phyloP scores from a whole-genome alignment of 108 stramenopile species.

The Stephanodiscus minutulus region DNA sequence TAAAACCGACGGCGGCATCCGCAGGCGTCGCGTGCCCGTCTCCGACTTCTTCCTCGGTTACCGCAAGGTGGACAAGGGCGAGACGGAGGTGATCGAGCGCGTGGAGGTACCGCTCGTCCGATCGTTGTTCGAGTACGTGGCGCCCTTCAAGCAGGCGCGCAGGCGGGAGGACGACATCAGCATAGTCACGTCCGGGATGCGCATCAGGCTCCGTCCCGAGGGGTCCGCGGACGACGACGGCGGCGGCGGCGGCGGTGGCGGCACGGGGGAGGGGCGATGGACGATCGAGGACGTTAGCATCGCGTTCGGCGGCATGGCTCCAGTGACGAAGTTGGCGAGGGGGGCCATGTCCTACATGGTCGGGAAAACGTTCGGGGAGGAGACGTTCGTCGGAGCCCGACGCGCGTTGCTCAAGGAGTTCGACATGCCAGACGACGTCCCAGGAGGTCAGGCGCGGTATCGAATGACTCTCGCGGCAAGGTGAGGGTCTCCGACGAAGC shows the following conservation, averaged over 20 bases:
- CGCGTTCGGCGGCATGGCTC: slow-evolving; percentile 95
- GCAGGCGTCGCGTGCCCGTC: slow-evolving; percentile 65
- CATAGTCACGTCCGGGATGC: slow-evolving; percentile 93
- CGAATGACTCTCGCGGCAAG: slow-evolving; percentile 85
- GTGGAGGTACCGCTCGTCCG: slow-evolving; percentile 77
- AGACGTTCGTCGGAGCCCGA: slow-evolving; percentile 66
- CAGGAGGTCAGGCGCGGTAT: slow-evolving; percentile 93
- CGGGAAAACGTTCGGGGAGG: slow-evolving; percentile 59
- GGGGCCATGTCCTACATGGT: slow-evolving; percentile 66
- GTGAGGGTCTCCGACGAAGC: no score
- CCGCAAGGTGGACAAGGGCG: slow-evolving; percentile 79
- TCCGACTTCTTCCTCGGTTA: slow-evolving; percentile 90
- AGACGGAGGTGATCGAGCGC: slow-evolving; percentile 78
- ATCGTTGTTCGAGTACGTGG: slow-evolving; percentile 80
- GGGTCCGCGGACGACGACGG: no score
- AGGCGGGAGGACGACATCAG: slow-evolving; percentile 95
- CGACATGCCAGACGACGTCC: slow-evolving; percentile 75
- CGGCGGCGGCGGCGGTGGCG: no score
- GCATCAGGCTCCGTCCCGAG: slow-evolving; percentile 61
- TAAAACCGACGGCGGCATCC: slow-evolving; percentile 52
- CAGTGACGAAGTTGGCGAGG: slow-evolving; percentile 80
- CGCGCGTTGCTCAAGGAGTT: slow-evolving; percentile 75
- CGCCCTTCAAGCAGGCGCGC: slow-evolving; percentile 94
- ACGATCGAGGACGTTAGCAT: slow-evolving; percentile 70
- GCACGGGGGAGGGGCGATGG: slow-evolving; percentile 25